phyloP scores from a whole-genome alignment of 306 rosid genomes.

The Mimosa pudica region DNA sequence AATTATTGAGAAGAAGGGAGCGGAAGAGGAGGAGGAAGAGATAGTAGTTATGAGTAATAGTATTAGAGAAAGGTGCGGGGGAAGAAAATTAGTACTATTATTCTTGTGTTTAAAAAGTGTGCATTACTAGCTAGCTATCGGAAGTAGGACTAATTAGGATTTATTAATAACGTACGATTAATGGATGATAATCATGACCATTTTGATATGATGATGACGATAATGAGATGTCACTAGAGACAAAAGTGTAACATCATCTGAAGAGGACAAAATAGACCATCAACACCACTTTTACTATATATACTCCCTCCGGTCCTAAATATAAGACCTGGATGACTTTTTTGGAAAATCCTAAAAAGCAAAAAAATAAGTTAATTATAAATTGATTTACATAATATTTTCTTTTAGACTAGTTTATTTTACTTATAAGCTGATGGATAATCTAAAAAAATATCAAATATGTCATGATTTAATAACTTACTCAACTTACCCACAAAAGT shows the following conservation, averaged over 20 bases:
- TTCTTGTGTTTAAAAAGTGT: slow-evolving; percentile 5
- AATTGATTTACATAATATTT: too few relatives aligned
- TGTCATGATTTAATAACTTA: too few relatives aligned
- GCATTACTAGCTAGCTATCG: not conserved
- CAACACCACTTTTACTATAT: too few relatives aligned
- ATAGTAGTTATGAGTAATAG: not conserved
- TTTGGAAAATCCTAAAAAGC: too few relatives aligned
- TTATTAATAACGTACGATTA: slow-evolving; percentile 7
- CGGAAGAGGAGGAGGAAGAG: slow-evolving; percentile 6
- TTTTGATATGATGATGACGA: slow-evolving; percentile 42
- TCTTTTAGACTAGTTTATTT: too few relatives aligned
- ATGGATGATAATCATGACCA: slow-evolving; percentile 37
- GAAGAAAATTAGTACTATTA: slow-evolving; percentile 42
- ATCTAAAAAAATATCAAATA: too few relatives aligned
- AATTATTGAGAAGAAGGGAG: slow-evolving; percentile 13
- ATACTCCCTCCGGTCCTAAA: too few relatives aligned
- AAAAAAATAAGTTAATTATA: too few relatives aligned
- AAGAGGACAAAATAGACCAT: slow-evolving; percentile 42
- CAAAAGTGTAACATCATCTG: slow-evolving; percentile 61
- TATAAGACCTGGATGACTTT: too few relatives aligned
- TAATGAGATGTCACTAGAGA: slow-evolving; percentile 60
- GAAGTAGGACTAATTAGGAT: not conserved
- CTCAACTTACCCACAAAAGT: too few relatives aligned
- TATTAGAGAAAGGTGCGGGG: slow-evolving; percentile 37
- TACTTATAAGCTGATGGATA: too few relatives aligned